Evolutionary conservation across 2,329 filamentous ascomycete species (phyloP).

Genomic region (Epichloe typhina): DNA sequence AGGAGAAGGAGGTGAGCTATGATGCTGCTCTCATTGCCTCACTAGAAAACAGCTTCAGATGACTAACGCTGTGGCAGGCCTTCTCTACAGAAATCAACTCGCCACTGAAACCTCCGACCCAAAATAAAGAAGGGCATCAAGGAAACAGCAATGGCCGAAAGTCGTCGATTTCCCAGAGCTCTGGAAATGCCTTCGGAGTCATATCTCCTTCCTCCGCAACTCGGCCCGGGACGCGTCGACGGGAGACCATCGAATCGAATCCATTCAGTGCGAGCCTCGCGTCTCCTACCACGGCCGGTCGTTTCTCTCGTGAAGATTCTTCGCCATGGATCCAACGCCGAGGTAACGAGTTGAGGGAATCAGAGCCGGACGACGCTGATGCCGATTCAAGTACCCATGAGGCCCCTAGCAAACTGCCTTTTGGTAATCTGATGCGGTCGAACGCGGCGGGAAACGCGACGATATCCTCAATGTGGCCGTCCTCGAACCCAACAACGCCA

Average conservation of each 20-base stretch:
- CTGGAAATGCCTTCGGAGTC: slow-evolving; percentile 50
- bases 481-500: slow-evolving; percentile 43
- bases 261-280: slow-evolving; percentile 40
- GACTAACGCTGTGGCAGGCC: slow-evolving; percentile 35
- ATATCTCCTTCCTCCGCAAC: slow-evolving; percentile 59
- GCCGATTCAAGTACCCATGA: slow-evolving; percentile 18
- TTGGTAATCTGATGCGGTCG: slow-evolving; percentile 37
- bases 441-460: slow-evolving; percentile 37
- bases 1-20: slow-evolving; percentile 44
- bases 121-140: slow-evolving; percentile 53
- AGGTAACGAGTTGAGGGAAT: slow-evolving; percentile 38
- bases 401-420: slow-evolving; percentile 21
- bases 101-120: slow-evolving; percentile 71
- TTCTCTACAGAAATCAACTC: slow-evolving; percentile 88
- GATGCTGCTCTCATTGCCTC: neutral
- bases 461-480: slow-evolving; percentile 31
- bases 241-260: slow-evolving; percentile 66
- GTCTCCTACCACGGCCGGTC: slow-evolving; percentile 47
- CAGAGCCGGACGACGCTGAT: slow-evolving; percentile 40
- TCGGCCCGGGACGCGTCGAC: slow-evolving; percentile 64
- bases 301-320: slow-evolving; percentile 50
- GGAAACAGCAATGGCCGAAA: slow-evolving; percentile 59
- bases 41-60: slow-evolving; percentile 5
- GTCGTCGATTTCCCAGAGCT: slow-evolving; percentile 64
- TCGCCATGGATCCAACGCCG: slow-evolving; percentile 46